Conservation (phyloP, 73 alveolate species). For the Blepharisma japonicum region DNA sequence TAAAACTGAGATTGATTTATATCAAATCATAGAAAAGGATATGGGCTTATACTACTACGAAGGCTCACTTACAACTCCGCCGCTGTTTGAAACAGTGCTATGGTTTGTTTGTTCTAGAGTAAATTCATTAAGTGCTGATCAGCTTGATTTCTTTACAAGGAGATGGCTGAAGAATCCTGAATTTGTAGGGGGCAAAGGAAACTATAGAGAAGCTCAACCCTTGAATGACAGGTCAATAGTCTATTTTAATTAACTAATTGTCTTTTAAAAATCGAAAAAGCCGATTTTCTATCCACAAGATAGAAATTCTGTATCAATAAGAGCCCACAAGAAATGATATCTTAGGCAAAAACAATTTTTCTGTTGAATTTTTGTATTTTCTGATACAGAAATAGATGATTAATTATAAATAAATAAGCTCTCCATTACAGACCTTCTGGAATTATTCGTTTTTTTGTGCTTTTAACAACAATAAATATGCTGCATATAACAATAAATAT, state of each 20-base stretch:
- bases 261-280: too few relatives aligned
- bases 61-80: conserved; percentile 68
- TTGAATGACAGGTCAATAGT: conserved; percentile 43
- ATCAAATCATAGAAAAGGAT: conserved; percentile 34
- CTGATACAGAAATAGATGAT: too few relatives aligned
- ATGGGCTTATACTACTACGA: conserved; percentile 46
- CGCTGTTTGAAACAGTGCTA: conserved; percentile 57
- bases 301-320: too few relatives aligned
- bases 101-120: conserved; percentile 54
- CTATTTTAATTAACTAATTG: not conserved
- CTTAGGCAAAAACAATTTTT: too few relatives aligned
- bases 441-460: too few relatives aligned
- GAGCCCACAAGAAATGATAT: too few relatives aligned
- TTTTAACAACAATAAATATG: too few relatives aligned
- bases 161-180: conserved; percentile 39
- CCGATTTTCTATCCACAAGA: too few relatives aligned
- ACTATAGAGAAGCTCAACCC: conserved; percentile 57
- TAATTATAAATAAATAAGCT: too few relatives aligned
- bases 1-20: conserved; percentile 34
- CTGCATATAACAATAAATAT: too few relatives aligned
- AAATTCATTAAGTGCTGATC: conserved; percentile 39
- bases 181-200: conserved; percentile 59
- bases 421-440: too few relatives aligned
- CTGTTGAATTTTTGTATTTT: too few relatives aligned
- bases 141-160: conserved; percentile 39